Evolutionary conservation across 2,329 filamentous ascomycete genomes (phyloP).

Genomic region (Furcasterigmium furcatum): DNA sequence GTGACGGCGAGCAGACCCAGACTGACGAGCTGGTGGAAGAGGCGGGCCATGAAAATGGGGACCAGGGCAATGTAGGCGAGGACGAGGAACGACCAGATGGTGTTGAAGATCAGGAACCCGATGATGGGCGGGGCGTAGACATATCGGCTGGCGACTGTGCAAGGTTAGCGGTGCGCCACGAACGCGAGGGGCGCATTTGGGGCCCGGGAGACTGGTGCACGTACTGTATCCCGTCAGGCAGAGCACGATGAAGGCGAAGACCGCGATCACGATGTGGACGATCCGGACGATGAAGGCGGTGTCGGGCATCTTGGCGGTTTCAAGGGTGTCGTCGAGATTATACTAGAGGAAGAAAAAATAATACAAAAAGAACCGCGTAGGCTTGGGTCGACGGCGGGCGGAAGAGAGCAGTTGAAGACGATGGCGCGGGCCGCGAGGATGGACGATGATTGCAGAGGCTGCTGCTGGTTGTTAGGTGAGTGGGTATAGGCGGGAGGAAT

Average conservation of each 20-base stretch:
- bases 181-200: background rate
- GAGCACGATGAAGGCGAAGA: conserved; percentile 72
- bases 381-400: too few species aligned
- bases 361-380: too few species aligned
- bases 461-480: too few species aligned
- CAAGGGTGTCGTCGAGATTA: background rate
- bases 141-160: conserved; percentile 49
- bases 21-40: conserved; percentile 63
- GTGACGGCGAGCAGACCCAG: conserved; percentile 69
- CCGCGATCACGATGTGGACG: conserved; percentile 58
- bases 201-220: conserved; percentile 19
- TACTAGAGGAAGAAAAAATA: background rate
- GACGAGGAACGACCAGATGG: conserved; percentile 72
- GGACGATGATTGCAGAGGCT: too few species aligned
- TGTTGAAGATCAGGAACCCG: conserved; percentile 78
- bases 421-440: too few species aligned
- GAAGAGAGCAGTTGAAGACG: too few species aligned
- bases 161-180: background rate
- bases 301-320: conserved; percentile 2
- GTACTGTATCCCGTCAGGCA: conserved; percentile 72
- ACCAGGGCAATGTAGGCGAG: conserved; percentile 68
- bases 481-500: too few species aligned
- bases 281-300: conserved; percentile 8
- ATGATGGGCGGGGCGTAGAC: conserved; percentile 47
- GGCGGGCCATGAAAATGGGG: conserved; percentile 56